Evolutionary conservation across 352 stramenopile species (phyloP).

Genomic region (Peronospora belbahrii): DNA sequence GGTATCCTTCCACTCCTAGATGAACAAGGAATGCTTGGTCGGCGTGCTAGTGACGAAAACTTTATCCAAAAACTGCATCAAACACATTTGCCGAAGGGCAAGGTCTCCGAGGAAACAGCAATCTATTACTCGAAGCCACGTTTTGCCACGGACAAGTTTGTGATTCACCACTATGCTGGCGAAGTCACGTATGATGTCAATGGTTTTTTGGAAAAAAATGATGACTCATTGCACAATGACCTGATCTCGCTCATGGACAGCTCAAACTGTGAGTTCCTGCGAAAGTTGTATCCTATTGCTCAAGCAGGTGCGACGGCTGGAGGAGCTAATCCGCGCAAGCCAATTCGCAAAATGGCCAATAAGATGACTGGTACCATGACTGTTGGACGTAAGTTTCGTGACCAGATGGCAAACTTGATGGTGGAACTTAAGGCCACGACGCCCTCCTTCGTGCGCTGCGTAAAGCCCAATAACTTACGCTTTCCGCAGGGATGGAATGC

Average conservation of each 20-base stretch:
- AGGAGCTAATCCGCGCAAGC: slow-evolving; percentile 47
- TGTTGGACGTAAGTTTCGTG: slow-evolving; percentile 85
- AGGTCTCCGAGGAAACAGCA: slow-evolving; percentile 59
- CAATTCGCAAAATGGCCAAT: slow-evolving; percentile 67
- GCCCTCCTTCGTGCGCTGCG: slow-evolving; percentile 88
- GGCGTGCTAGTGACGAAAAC: slow-evolving; percentile 84
- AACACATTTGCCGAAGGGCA: slow-evolving; percentile 77
- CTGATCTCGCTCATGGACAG: slow-evolving; percentile 84
- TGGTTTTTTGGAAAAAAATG: slow-evolving; percentile 97
- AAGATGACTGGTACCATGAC: slow-evolving; percentile 89
- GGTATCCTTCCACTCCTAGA: slow-evolving; percentile 93
- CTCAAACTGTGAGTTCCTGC: slow-evolving; percentile 72
- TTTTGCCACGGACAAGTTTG: slow-evolving; percentile 91
- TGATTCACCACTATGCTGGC: slow-evolving; percentile 94
- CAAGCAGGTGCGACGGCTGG: slow-evolving; percentile 24
- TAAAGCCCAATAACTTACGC: slow-evolving; percentile 89
- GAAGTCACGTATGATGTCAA: slow-evolving; percentile 94
- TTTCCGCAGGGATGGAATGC: slow-evolving; percentile 85
- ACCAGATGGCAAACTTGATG: slow-evolving; percentile 86
- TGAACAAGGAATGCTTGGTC: slow-evolving; percentile 92
- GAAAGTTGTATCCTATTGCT: slow-evolving; percentile 63
- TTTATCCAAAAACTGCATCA: slow-evolving; percentile 90
- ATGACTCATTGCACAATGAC: slow-evolving; percentile 92
- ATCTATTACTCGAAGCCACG: slow-evolving; percentile 84
- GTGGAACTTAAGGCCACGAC: slow-evolving; percentile 69